These are phyloP conservation scores for Russula olivacea DNA, from an alignment of 768 basidiomycete genomes.

Conservation along the genomic window DNA sequence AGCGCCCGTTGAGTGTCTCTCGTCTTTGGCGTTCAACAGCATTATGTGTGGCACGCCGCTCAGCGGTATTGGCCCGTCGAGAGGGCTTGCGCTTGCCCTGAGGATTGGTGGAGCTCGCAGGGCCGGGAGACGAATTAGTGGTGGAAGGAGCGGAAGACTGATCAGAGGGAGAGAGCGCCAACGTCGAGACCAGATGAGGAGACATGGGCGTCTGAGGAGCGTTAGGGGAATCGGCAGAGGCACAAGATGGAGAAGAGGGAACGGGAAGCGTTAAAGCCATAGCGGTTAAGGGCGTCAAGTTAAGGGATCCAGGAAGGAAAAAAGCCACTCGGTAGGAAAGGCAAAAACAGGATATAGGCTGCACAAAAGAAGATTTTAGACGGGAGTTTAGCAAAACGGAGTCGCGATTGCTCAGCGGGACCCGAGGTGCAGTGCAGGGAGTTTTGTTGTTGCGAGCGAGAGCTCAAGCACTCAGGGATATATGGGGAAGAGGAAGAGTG, in stretches of 20 bases:
- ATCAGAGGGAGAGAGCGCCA: slow-evolving; percentile 34
- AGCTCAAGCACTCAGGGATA: slow-evolving; percentile 13
- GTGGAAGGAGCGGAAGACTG: slow-evolving; percentile 25
- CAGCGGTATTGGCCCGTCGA: slow-evolving; percentile 91
- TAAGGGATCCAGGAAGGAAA: neutral
- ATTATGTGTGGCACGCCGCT: slow-evolving; percentile 94
- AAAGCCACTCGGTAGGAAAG: neutral
- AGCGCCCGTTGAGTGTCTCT: slow-evolving; percentile 89
- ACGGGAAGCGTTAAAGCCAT: slow-evolving; percentile 39
- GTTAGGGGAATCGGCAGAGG: slow-evolving; percentile 40
- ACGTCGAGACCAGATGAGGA: slow-evolving; percentile 35
- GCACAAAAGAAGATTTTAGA: slow-evolving; percentile 16
- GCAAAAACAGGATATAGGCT: slow-evolving; percentile 27
- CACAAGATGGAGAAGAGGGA: slow-evolving; percentile 36
- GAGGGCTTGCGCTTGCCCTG: slow-evolving; percentile 74
- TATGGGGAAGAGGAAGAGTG: slow-evolving; percentile 9
- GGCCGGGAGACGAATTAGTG: slow-evolving; percentile 15
- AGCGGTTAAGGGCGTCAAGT: slow-evolving; percentile 27
- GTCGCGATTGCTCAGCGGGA: slow-evolving; percentile 47
- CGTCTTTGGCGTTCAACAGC: slow-evolving; percentile 92
- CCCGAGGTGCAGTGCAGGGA: slow-evolving; percentile 45
- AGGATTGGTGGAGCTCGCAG: slow-evolving; percentile 28
- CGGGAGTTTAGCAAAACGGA: slow-evolving; percentile 30
- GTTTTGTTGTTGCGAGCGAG: slow-evolving; percentile 22
- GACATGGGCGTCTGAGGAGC: slow-evolving; percentile 47